phyloP scores from a whole-genome alignment of 2,329 filamentous ascomycete genomes.

The Shiraia sp. region DNA sequence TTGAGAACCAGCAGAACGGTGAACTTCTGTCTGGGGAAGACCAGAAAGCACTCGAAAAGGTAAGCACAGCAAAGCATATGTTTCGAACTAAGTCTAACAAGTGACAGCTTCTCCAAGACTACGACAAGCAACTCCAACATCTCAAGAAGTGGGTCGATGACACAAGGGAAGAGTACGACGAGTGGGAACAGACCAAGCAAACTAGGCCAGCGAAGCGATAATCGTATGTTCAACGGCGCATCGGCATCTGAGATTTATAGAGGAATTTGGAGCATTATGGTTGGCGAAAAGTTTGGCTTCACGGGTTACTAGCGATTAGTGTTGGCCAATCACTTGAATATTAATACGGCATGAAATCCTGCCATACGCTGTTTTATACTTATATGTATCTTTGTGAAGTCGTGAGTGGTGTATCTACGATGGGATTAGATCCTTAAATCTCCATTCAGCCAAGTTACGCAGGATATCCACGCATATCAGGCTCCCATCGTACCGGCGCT shows the following conservation, averaged over 20 bases:
- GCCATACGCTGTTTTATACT: no score
- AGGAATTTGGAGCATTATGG: conserved; percentile 14
- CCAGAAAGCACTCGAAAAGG: conserved; percentile 74
- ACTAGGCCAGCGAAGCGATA: conserved; percentile 29
- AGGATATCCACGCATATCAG: no score
- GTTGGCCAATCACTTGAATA: conserved; percentile 1
- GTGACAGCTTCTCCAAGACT: conserved; percentile 73
- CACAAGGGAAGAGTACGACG: conserved; percentile 62
- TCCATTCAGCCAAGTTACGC: no score
- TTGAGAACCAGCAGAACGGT: conserved; percentile 51
- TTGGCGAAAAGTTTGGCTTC: conserved; percentile 19
- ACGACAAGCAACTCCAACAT: conserved; percentile 76
- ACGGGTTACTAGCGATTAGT: conserved; percentile 14
- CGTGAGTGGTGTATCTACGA: no score
- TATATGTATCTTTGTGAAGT: no score
- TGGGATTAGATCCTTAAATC: no score
- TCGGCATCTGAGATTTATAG: conserved; percentile 17
- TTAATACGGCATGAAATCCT: no score
- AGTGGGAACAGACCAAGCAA: conserved; percentile 52
- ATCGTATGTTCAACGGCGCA: conserved; percentile 3
- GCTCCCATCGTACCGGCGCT: no score
- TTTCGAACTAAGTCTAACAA: conserved; percentile 15
- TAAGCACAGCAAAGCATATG: conserved; percentile 37
- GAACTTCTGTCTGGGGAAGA: conserved; percentile 68
- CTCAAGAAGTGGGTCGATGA: conserved; percentile 68